Evolutionary conservation across 257 asterid species (phyloP).

Genomic region (Fraxinus anomala): DNA sequence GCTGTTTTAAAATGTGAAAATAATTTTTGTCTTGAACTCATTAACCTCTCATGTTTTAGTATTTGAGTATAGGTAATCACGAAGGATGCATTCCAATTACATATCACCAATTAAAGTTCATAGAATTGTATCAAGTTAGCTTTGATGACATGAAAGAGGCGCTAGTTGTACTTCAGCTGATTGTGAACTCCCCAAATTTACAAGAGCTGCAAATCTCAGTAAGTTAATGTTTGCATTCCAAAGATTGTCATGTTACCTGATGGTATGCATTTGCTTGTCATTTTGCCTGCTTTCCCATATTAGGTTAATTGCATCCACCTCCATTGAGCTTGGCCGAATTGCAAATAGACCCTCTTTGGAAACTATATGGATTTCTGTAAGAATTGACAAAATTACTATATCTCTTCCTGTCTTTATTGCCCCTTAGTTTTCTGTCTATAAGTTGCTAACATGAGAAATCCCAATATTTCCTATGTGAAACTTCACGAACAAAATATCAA

Average conservation of each 20-base stretch:
- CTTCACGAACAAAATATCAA: no score
- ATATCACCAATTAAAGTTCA: slow-evolving; percentile 54
- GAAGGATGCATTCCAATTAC: slow-evolving; percentile 41
- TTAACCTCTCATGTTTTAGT: slow-evolving; percentile 39
- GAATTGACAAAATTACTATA: no score
- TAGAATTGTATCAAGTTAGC: slow-evolving; percentile 82
- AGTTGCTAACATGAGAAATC: no score
- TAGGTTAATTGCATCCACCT: not conserved
- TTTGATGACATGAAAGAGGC: slow-evolving; percentile 82
- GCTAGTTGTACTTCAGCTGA: slow-evolving; percentile 66
- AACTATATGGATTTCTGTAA: no score
- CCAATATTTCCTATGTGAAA: no score
- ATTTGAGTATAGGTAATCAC: slow-evolving; percentile 66
- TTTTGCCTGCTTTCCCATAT: not conserved
- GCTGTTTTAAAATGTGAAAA: not conserved
- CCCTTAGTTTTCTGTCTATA: no score
- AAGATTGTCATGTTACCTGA: not conserved
- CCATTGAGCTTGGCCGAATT: not conserved
- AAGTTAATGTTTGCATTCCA: slow-evolving; percentile 32
- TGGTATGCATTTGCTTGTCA: not conserved
- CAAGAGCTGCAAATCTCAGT: slow-evolving; percentile 73
- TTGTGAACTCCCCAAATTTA: slow-evolving; percentile 71
- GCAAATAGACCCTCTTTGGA: not conserved
- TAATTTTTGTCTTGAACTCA: slow-evolving; percentile 23
- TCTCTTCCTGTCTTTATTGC: no score